Evolutionary conservation across 2,329 filamentous ascomycete genomes (phyloP), one percentile per base, ranked within the genome.

Genomic region (Pseudocercospora macadamiae): DNA sequence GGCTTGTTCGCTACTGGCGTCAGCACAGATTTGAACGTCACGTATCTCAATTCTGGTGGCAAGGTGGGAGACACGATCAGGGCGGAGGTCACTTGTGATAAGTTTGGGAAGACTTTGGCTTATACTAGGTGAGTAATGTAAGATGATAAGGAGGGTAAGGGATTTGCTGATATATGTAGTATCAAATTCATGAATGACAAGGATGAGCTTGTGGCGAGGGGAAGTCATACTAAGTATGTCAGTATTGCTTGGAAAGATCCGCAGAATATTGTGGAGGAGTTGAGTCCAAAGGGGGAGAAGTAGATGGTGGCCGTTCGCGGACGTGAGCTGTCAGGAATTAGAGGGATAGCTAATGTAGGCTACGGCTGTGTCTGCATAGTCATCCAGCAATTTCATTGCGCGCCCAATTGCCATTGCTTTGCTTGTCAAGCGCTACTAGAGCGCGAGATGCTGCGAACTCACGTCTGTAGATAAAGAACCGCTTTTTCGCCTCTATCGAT

Each of bases 1-100:
- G 86, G 86, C 0, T 77, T 89, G 1, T 88, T 84, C 68, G 80
- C 85, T 18, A 89, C 86, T 0, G 86, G 86, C 6, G 86, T 89
- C 2, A 87, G 84, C 1, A 89, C 86, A 3, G 86, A 89, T 71
- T 71, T 89, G 8, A 88, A 82, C 63, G 85, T 89, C 3, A 88
- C 86, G 1, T 89, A 88, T 66, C 74, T 89, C 12, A 83, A 78
- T 52, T 84, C 84, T 2, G 86, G 86, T 6, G 86, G 86, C 5
- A 86, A 83, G 65, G 76, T 87, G 4, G 86, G 86, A 3, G 85
- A 88, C 51, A 61, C 55, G 12, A 67, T 73, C 47, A 59, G 65
- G 10, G 71, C 70, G n/a, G 85, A 89, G 68, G 86, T 83, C 25
- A 82, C 76, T 3, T 88, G 86, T 66, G 86, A 89, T 68, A 88